Evolutionary conservation across 805 yeast species (phyloP).

Genomic region (Ogataea trehaloabstinens): DNA sequence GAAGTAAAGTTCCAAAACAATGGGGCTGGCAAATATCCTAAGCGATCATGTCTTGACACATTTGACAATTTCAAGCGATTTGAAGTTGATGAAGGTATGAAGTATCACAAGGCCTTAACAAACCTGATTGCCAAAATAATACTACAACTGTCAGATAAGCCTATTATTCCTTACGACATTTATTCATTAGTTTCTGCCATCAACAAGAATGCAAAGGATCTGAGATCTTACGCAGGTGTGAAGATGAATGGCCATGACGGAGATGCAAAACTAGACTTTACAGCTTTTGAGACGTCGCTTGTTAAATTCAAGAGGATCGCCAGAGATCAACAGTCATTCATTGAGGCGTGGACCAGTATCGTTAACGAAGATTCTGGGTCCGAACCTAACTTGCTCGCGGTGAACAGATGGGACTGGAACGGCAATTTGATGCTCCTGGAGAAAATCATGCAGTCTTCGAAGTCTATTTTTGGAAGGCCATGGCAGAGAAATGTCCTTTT

Average conservation of each 20-base stretch:
- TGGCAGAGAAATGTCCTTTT: conserved; percentile 67
- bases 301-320: conserved; percentile 43
- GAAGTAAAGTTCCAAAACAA: conserved; percentile 47
- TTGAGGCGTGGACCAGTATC: conserved; percentile 59
- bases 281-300: conserved; percentile 28
- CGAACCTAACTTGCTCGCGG: conserved; percentile 72
- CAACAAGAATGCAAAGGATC: conserved; percentile 42
- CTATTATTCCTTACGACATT: conserved; percentile 70
- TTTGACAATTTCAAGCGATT: conserved; percentile 50
- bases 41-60: conserved; percentile 60
- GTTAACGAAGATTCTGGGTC: conserved; percentile 52
- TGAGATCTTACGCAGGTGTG: conserved; percentile 38
- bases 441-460: conserved; percentile 45
- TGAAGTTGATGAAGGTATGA: conserved; percentile 55
- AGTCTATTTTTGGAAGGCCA: conserved; percentile 48
- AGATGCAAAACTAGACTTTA: conserved; percentile 21
- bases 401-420: conserved; percentile 80
- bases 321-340: conserved; percentile 52
- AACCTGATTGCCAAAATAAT: conserved; percentile 52
- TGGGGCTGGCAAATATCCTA: conserved; percentile 38
- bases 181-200: conserved; percentile 44
- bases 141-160: conserved; percentile 67
- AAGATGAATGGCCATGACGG: conserved; percentile 6
- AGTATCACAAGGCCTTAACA: conserved; percentile 53
- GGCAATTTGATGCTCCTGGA: conserved; percentile 58